phyloP scores from a whole-genome alignment of 768 basidiomycete species.

The Suillus subalutaceus region DNA sequence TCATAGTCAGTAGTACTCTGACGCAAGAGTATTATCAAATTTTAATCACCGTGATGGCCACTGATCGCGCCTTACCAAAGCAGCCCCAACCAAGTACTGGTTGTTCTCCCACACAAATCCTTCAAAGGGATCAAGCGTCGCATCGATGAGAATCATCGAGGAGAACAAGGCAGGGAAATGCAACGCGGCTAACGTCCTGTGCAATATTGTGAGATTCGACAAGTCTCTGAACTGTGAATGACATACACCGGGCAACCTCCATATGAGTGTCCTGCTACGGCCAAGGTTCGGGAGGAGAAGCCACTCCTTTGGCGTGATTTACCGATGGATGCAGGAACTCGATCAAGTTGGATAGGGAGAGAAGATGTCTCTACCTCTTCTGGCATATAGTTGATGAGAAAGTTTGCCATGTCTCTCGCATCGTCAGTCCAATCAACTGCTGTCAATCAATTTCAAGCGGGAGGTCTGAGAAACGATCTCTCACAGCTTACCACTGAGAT shows the following conservation, averaged over 20 bases:
- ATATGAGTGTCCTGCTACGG: conserved; percentile 82
- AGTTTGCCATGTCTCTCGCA: conserved; percentile 76
- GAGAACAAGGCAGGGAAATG: conserved; percentile 68
- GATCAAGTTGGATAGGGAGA: conserved; percentile 57
- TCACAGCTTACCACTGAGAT: conserved; percentile 61
- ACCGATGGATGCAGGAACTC: conserved; percentile 46
- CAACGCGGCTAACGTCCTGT: conserved; percentile 64
- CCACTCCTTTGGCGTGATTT: conserved; percentile 48
- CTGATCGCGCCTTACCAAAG: conserved; percentile 57
- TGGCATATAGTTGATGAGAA: conserved; percentile 71
- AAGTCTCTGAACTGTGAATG: conserved; percentile 4
- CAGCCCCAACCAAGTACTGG: conserved; percentile 36
- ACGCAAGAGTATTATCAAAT: not conserved
- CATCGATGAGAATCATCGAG: conserved; percentile 75
- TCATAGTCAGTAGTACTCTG: not conserved
- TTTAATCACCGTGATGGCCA: conserved; percentile 63
- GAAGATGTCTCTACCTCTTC: conserved; percentile 29
- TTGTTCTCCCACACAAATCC: not conserved
- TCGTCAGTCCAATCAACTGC: conserved; percentile 81
- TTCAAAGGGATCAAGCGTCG: conserved; percentile 50
- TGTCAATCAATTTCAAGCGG: not conserved
- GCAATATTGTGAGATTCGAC: conserved; percentile 6
- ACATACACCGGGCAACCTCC: conserved; percentile 79
- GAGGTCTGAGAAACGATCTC: conserved; percentile 24
- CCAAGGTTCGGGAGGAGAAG: conserved; percentile 52